Evolutionary conservation across 2,329 filamentous ascomycete species (phyloP).

Genomic region (Cladosporium sp.): DNA sequence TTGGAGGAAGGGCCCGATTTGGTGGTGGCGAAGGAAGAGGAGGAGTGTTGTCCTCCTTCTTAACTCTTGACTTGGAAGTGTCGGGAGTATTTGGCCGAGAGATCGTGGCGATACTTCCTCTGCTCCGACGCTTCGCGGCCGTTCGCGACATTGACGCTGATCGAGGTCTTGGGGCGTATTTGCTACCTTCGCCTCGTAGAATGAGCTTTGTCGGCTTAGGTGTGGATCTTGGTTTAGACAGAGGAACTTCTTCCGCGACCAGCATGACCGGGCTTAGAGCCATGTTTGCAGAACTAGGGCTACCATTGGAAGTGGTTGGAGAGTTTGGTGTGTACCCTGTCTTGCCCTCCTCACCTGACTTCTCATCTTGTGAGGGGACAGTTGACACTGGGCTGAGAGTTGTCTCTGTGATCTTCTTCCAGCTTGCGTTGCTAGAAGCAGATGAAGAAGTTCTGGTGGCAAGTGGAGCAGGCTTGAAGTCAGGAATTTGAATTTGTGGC

Average conservation of each 20-base stretch:
- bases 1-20: constrained; percentile 30
- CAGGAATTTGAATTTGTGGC: constrained; percentile 29
- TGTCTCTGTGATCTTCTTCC: constrained; percentile 26
- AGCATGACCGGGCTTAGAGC: constrained; percentile 32
- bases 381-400: constrained; percentile 27
- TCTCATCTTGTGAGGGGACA: constrained; percentile 21
- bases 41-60: constrained; percentile 22
- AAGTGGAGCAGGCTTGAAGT: constrained; percentile 22
- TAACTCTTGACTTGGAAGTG: constrained; percentile 11
- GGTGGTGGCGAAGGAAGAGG: constrained; percentile 32
- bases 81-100: constrained; percentile 17
- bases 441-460: constrained; percentile 24
- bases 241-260: constrained; percentile 31
- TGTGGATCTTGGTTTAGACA: constrained; percentile 22
- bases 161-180: constrained; percentile 29
- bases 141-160: constrained; percentile 27
- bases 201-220: constrained; percentile 28
- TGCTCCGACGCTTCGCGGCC: constrained; percentile 21
- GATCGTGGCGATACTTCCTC: constrained; percentile 12
- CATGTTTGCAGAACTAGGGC: constrained; percentile 15
- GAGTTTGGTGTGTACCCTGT: constrained; percentile 26
- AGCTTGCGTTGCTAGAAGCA: constrained; percentile 27
- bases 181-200: constrained; percentile 21
- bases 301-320: constrained; percentile 18
- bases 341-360: constrained; percentile 20